These are phyloP conservation scores for Cryptosporidium viatorum DNA, from an alignment of 169 alveolate species.

Conservation along the genomic window DNA sequence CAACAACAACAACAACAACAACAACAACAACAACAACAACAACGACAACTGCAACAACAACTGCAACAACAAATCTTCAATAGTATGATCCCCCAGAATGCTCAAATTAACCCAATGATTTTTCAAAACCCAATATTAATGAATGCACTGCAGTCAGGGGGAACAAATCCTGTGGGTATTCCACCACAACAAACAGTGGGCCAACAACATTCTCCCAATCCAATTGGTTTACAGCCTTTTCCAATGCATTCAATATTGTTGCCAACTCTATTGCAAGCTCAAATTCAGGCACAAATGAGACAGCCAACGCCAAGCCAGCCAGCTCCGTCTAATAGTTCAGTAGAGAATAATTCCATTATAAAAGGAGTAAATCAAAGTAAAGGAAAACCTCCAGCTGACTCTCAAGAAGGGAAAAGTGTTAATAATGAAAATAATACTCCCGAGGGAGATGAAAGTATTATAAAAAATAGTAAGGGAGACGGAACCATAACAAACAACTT, in stretches of 20 bases:
- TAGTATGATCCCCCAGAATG: conserved; percentile 9
- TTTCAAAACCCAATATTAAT: conserved; percentile 49
- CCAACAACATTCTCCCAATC: conserved; percentile 19
- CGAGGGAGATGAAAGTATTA: not conserved
- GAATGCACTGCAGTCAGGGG: conserved; percentile 24
- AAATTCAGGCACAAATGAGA: conserved; percentile 36
- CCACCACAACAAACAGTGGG: not conserved
- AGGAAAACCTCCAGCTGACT: not conserved
- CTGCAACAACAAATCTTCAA: conserved; percentile 53
- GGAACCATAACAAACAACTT: not conserved
- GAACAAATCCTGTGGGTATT: conserved; percentile 37
- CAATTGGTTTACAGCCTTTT: conserved; percentile 48
- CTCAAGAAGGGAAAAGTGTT: not conserved
- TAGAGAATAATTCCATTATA: not conserved
- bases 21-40: not conserved
- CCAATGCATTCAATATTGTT: conserved; percentile 45
- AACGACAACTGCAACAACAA: not conserved
- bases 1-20: conserved; percentile 15
- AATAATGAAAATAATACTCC: not conserved
- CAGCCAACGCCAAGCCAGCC: not conserved
- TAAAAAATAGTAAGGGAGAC: not conserved
- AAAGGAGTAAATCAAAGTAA: not conserved
- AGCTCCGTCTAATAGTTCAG: not conserved
- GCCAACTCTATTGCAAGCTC: conserved; percentile 55
- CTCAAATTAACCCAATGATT: conserved; percentile 43